Percentiles rank a stretch among this genome's conserved stretches.
Evolutionary conservation across 257 asterid genomes (phyloP).

Genomic region (Phtheirospermum japonicum): DNA sequence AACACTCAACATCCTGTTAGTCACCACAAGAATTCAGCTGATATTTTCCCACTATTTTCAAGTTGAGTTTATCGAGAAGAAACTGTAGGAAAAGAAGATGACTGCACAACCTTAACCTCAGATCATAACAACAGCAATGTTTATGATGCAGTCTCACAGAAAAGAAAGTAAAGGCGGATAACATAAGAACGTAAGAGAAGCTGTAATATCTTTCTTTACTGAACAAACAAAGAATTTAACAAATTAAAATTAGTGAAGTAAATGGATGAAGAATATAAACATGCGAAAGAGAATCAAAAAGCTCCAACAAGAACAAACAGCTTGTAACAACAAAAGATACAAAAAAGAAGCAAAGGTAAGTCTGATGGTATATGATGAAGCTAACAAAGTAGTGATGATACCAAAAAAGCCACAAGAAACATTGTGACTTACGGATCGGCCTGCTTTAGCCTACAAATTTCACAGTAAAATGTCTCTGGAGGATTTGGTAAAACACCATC

Average conservation of each 20-base stretch:
- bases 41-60: background rate
- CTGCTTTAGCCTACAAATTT: constrained; percentile 76
- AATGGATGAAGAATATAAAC: constrained; percentile 17
- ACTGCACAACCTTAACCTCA: constrained; percentile 21
- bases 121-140: constrained; percentile 6
- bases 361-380: constrained; percentile 15
- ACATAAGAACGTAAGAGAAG: background rate
- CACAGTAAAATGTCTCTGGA: constrained; percentile 82
- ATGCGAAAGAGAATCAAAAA: constrained; percentile 16
- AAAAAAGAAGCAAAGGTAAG: constrained; percentile 15
- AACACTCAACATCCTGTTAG: constrained; percentile 4
- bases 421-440: constrained; percentile 94
- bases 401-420: constrained; percentile 17
- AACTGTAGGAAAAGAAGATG: background rate
- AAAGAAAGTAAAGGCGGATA: constrained; percentile 12
- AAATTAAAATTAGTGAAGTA: background rate
- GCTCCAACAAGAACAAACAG: constrained; percentile 20
- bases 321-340: background rate
- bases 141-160: background rate
- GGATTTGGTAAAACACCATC: constrained; percentile 65
- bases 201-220: constrained; percentile 12
- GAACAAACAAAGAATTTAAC: constrained; percentile 8
- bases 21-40: constrained; percentile 13
- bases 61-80: background rate
- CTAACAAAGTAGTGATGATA: background rate